Conservation (phyloP, 2,329 filamentous ascomycete genomes). For the Colletotrichum costaricense region DNA sequence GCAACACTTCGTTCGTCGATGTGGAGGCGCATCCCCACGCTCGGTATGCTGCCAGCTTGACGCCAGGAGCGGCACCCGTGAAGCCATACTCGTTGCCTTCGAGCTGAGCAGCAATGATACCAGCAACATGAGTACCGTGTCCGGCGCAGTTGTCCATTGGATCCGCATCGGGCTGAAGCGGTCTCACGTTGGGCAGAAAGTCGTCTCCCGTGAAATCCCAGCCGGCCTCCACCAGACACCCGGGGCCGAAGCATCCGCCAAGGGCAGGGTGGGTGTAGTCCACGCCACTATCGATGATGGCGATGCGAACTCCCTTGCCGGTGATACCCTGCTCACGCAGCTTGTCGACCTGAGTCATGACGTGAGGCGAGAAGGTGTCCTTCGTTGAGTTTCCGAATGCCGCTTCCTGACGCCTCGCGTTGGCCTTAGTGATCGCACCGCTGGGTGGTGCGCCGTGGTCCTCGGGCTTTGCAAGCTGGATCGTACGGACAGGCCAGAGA, state of each 20-base stretch:
- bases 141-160: conserved; percentile 22
- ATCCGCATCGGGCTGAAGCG: conserved; percentile 10
- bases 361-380: conserved; percentile 18
- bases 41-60: conserved; percentile 52
- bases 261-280: conserved; percentile 64
- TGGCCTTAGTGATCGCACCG: not conserved
- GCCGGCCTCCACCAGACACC: conserved; percentile 58
- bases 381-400: conserved; percentile 7
- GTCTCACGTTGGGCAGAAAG: conserved; percentile 32
- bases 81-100: conserved; percentile 39
- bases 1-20: conserved; percentile 51
- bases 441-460: conserved; percentile 25
- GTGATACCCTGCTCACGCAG: conserved; percentile 55
- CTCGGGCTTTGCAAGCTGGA: conserved; percentile 34
- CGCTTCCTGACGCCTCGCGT: conserved; percentile 14
- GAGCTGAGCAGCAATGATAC: conserved; percentile 56
- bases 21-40: conserved; percentile 49
- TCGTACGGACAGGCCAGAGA: conserved; percentile 44
- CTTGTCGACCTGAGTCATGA: conserved; percentile 50
- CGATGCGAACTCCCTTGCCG: conserved; percentile 57
- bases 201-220: conserved; percentile 59
- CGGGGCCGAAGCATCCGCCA: conserved; percentile 63
- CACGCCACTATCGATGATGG: conserved; percentile 52
- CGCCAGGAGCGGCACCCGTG: conserved; percentile 53
- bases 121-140: conserved; percentile 58